A percentile compares a stretch with the other conserved stretches of the same genome.
Evolutionary conservation across 306 rosid genomes (phyloP).

Genomic region (Biancaea sappan): DNA sequence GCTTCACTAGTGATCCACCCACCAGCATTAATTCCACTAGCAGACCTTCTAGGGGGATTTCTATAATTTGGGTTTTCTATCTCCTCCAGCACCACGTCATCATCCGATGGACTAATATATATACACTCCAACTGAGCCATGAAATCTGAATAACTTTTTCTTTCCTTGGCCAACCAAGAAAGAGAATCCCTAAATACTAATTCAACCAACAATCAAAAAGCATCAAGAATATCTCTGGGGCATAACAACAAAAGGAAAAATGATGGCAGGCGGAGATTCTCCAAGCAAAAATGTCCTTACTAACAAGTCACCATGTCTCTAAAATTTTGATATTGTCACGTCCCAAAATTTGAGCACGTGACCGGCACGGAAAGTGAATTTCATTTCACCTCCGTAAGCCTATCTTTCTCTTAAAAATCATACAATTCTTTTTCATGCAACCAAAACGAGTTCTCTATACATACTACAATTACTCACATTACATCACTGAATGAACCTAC

Average conservation of each 20-base stretch:
- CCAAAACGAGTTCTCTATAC: too few relatives aligned
- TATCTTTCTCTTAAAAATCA: too few relatives aligned
- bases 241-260: constrained; percentile 28
- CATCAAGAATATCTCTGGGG: constrained; percentile 29
- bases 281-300: constrained; percentile 32
- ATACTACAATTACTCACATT: too few relatives aligned
- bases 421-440: too few relatives aligned
- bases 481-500: too few relatives aligned
- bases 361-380: too few relatives aligned
- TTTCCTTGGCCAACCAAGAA: constrained; percentile 41
- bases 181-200: constrained; percentile 42
- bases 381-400: too few relatives aligned
- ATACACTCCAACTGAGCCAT: constrained; percentile 52
- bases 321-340: constrained; percentile 37
- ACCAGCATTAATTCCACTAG: constrained; percentile 51
- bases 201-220: constrained; percentile 51
- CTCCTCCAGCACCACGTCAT: constrained; percentile 69
- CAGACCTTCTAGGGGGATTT: constrained; percentile 61
- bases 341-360: too few relatives aligned
- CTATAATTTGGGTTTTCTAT: constrained; percentile 51
- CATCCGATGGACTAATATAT: constrained; percentile 87
- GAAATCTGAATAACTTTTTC: constrained; percentile 37
- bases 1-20: constrained; percentile 29
- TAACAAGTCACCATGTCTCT: constrained; percentile 34
- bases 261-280: constrained; percentile 1